Evolutionary conservation across 176 grass and related monocot species (phyloP), one percentile per base, ranked within the genome.

Genomic region (Hsuehochloa calcarea): DNA sequence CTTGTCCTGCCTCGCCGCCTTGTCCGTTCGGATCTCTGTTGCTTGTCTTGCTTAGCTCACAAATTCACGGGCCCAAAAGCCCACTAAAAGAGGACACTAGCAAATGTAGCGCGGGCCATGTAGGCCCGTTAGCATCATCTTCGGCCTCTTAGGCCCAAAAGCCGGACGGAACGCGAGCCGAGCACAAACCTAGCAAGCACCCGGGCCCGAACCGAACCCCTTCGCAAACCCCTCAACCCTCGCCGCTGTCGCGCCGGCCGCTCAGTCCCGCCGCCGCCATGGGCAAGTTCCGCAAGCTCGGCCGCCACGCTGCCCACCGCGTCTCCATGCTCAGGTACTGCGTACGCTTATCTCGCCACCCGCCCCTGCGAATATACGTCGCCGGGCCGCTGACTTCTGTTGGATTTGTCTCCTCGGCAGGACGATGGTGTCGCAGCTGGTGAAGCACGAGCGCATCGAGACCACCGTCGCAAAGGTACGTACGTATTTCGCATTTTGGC

Each of bases 381-480:
- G 82, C 20, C 22, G 22, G 52, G 62, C n/a, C 17, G 45, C 65
- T 74, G 27, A 59, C 65, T 25, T 43, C 22, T 68, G 8, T 65
- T 73, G 52, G 60, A 67, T 84, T 68, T 29, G 82, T 80, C 59
- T 80, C 80, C 19, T 38, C 38, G 38, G 31, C 89, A 99, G 96
- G 89, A 99, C 93, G 52, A 99, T 99, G 96, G 96, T 99, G 37
- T 99, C 93, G 43, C 91, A 99, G 86, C 87, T 99, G 65, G 91
- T 99, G 84, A 99, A 96, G 93, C 96, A 99, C 77, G 96, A 99
- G 87, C 93, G 96, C 15, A 96, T 99, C 40, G 93, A 96, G 78
- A 96, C 93, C 43, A 94, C 96, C 66, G 75, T 99, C 6, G 86
- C 93, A 1, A 99, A 99, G 96, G 93, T 94, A 71, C 45, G 94